Percentiles rank a stretch among this genome's conserved stretches.
Conservation (phyloP, 202 grass and related monocot genomes). For the Tripidium arundinaceum region DNA sequence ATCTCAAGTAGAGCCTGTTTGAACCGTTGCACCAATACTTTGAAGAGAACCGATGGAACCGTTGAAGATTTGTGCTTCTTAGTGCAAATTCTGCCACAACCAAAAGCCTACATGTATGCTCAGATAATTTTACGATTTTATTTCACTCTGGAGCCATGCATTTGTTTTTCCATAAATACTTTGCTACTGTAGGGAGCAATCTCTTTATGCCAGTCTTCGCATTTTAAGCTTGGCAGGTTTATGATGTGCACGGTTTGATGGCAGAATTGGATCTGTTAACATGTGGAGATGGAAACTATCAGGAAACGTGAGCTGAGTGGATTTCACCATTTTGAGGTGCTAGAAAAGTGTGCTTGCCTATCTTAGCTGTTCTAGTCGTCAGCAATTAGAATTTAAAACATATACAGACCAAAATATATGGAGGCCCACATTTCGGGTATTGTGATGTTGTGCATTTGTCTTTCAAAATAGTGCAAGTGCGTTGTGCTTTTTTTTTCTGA, state of each 20-base stretch:
- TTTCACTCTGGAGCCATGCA: neutral
- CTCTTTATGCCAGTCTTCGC: neutral
- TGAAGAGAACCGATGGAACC: neutral
- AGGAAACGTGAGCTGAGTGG: neutral
- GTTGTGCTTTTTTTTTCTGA: neutral
- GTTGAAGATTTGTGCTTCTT: neutral
- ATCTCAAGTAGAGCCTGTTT: slow-evolving; percentile 11
- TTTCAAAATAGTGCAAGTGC: neutral
- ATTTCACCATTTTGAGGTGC: neutral
- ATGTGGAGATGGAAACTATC: neutral
- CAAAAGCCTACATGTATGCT: neutral
- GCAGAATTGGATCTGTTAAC: neutral
- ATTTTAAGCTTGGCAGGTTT: slow-evolving; percentile 1
- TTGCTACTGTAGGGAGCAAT: neutral
- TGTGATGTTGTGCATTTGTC: neutral
- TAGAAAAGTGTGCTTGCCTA: neutral
- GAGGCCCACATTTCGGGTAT: neutral
- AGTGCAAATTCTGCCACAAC: neutral
- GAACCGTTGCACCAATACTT: neutral
- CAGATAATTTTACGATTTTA: neutral
- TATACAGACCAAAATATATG: neutral
- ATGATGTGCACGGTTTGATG: neutral
- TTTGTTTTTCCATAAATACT: neutral
- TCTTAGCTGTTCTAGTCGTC: neutral
- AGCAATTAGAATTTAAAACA: no score